Percentiles rank a stretch among this genome's conserved stretches.
Evolutionary conservation across 768 basidiomycete genomes (phyloP).

Genomic region (Dioszegia hungarica): DNA sequence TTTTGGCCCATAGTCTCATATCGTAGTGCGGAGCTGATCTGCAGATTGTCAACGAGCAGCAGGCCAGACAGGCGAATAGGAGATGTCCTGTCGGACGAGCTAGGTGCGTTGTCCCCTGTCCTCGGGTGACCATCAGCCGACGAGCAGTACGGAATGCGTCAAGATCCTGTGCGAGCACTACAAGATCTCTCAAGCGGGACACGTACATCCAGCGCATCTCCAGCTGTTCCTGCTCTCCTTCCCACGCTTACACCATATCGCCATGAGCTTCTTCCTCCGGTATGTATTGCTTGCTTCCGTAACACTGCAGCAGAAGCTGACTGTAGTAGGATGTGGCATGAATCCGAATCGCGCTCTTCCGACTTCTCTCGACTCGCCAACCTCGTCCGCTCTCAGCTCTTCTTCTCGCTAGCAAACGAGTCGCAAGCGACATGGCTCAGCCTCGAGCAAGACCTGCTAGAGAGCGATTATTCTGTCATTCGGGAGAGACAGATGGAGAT

Average conservation of each 20-base stretch:
- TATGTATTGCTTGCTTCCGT: neutral
- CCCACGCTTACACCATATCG: slow-evolving; percentile 27
- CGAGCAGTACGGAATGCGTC: slow-evolving; percentile 36
- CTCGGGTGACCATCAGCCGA: neutral
- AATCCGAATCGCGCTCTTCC: slow-evolving; percentile 27
- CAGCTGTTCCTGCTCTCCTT: slow-evolving; percentile 39
- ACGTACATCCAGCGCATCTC: slow-evolving; percentile 27
- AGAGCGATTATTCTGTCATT: slow-evolving; percentile 34
- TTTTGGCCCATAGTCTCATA: neutral
- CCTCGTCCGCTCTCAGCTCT: slow-evolving; percentile 35
- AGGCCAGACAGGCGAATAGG: slow-evolving; percentile 20
- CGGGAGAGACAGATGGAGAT: slow-evolving; percentile 41
- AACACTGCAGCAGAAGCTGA: neutral
- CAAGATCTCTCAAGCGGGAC: slow-evolving; percentile 32
- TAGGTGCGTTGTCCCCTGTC: slow-evolving; percentile 15
- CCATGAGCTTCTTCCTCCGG: slow-evolving; percentile 39
- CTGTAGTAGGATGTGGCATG: slow-evolving; percentile 35
- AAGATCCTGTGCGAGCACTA: slow-evolving; percentile 43
- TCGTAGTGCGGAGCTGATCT: slow-evolving; percentile 5
- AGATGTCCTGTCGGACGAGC: slow-evolving; percentile 38
- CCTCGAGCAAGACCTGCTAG: slow-evolving; percentile 38
- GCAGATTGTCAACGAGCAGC: slow-evolving; percentile 36
- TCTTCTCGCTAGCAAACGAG: slow-evolving; percentile 32
- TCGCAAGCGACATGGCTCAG: slow-evolving; percentile 33
- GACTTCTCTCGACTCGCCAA: slow-evolving; percentile 32